phyloP scores from a whole-genome alignment of 2,329 filamentous ascomycete species.

The Alternaria ethzedia region DNA sequence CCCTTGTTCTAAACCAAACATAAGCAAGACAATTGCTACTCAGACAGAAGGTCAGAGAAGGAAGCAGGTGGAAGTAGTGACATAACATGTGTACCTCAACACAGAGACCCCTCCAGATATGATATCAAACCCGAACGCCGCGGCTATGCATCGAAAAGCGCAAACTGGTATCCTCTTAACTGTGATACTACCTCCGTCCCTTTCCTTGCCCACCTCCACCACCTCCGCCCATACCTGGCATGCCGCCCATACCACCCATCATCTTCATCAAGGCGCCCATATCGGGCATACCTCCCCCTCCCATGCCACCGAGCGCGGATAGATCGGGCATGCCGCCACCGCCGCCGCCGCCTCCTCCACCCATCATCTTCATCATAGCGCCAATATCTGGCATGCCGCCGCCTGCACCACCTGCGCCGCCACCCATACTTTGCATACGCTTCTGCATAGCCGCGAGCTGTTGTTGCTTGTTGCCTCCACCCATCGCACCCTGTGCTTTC shows the following conservation, averaged over 20 bases:
- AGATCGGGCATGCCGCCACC: slow-evolving; percentile 69
- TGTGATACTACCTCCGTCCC: slow-evolving; percentile 26
- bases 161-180: slow-evolving; percentile 4
- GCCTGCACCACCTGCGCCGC: slow-evolving; percentile 63
- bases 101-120: neutral
- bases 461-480: slow-evolving; percentile 87
- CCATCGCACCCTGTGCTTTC: slow-evolving; percentile 87
- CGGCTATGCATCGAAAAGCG: slow-evolving; percentile 13
- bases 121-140: slow-evolving; percentile 10
- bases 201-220: slow-evolving; percentile 26
- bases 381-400: slow-evolving; percentile 77
- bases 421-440: slow-evolving; percentile 88
- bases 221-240: slow-evolving; percentile 36
- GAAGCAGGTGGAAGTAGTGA: neutral
- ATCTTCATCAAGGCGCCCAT: slow-evolving; percentile 45
- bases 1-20: neutral
- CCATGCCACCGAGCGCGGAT: slow-evolving; percentile 65
- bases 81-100: neutral
- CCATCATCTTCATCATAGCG: slow-evolving; percentile 90
- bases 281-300: slow-evolving; percentile 57
- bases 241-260: slow-evolving; percentile 45
- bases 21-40: neutral
- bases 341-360: slow-evolving; percentile 68
- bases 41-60: neutral
- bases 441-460: slow-evolving; percentile 98